phyloP scores from a whole-genome alignment of 1,139 yeast species.

The Pichia sp. region DNA sequence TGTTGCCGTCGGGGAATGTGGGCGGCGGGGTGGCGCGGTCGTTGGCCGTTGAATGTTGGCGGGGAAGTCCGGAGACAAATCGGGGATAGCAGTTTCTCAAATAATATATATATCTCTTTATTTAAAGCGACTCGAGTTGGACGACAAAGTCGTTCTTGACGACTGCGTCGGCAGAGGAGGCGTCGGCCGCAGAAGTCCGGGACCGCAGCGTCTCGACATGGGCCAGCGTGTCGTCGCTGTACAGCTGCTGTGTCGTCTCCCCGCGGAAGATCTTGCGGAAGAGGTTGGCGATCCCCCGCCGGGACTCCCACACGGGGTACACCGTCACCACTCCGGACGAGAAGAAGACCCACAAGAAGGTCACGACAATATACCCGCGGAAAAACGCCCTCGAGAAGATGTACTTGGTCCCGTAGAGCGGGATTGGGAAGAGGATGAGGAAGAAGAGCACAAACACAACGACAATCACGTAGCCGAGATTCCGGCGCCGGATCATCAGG shows the following conservation, averaged over 20 bases:
- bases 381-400: slow-evolving; percentile 35
- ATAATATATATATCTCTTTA: no score
- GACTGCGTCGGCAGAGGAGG: background rate
- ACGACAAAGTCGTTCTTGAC: slow-evolving; percentile 4
- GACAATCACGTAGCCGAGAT: slow-evolving; percentile 25
- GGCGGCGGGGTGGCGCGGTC: no score
- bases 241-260: slow-evolving; percentile 10
- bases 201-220: slow-evolving; percentile 14
- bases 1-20: no score
- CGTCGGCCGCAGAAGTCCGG: background rate
- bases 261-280: slow-evolving; percentile 14
- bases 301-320: slow-evolving; percentile 37
- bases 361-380: slow-evolving; percentile 37
- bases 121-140: background rate
- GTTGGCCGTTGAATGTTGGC: no score
- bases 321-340: slow-evolving; percentile 34
- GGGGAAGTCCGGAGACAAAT: no score
- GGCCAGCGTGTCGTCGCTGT: slow-evolving; percentile 14
- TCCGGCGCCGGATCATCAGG: slow-evolving; percentile 27
- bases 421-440: slow-evolving; percentile 33
- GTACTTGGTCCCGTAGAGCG: slow-evolving; percentile 35
- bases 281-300: slow-evolving; percentile 23
- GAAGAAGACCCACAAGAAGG: slow-evolving; percentile 37
- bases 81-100: no score
- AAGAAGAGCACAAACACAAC: slow-evolving; percentile 29